phyloP scores from a whole-genome alignment of 352 stramenopile genomes.

The Phytophthora idaei region DNA sequence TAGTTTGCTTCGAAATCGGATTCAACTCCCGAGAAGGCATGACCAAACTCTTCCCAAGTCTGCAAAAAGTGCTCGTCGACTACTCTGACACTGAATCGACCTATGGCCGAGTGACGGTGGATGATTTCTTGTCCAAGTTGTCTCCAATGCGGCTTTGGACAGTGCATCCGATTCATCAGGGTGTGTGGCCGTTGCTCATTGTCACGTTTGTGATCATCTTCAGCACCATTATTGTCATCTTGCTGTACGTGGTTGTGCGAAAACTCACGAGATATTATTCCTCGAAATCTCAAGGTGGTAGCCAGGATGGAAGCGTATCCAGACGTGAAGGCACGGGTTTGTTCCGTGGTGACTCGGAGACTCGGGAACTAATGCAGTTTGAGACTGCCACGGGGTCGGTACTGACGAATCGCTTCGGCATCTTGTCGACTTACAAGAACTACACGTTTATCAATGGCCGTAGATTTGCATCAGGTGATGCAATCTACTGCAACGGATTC shows the following conservation, averaged over 20 bases:
- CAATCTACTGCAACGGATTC: constrained; percentile 67
- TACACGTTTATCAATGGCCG: constrained; percentile 38
- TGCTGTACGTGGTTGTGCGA: constrained; percentile 34
- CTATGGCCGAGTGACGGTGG: constrained; percentile 23
- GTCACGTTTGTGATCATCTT: constrained; percentile 33
- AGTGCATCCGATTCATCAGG: constrained; percentile 28
- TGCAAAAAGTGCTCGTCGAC: constrained; percentile 22
- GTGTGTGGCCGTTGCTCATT: constrained; percentile 23
- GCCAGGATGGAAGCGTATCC: constrained; percentile 7
- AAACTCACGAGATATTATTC: constrained; percentile 26
- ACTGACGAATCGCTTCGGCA: constrained; percentile 39
- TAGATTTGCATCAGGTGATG: constrained; percentile 37
- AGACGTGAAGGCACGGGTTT: constrained; percentile 15
- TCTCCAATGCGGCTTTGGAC: constrained; percentile 42
- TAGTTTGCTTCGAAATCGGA: constrained; percentile 39
- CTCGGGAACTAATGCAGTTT: constrained; percentile 34
- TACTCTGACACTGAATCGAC: constrained; percentile 12
- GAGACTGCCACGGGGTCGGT: constrained; percentile 39
- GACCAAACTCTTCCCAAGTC: constrained; percentile 20
- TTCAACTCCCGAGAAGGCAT: constrained; percentile 28
- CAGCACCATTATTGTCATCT: constrained; percentile 30
- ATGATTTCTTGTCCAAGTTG: constrained; percentile 30
- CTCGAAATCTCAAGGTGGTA: constrained; percentile 11
- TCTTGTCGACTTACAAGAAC: constrained; percentile 54
- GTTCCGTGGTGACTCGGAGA: constrained; percentile 18